Evolutionary conservation across 441 rosid species (phyloP), one percentile per base, ranked within the genome.

Genomic region (Jatropha multifida): DNA sequence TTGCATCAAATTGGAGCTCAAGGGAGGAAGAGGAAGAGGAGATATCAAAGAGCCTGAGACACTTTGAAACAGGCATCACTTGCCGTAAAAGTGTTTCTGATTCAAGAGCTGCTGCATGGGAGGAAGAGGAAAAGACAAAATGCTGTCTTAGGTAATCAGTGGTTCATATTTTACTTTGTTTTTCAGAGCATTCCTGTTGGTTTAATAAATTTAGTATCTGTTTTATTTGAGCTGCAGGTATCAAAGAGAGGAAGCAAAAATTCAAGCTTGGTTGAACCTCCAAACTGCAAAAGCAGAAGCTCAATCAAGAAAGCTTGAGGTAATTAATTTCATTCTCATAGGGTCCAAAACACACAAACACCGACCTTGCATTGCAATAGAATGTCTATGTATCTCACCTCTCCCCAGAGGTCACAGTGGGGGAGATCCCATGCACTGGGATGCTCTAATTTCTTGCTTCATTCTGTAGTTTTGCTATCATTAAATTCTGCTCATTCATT

Each of bases 251-350:
- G 98, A 95, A 84, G 97, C 96, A 51, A 90, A 86, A 80, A 93
- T 93, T 73, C 93, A 90, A 76, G 99, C 98, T 76, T 95, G 99
- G 98, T 80, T 95, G 79, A 92, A 90, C 76, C 97, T 93, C 42
- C 92, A 95, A 89, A 89, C 75, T 58, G 99, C 99, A 55, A 92
- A 95, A 86, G 96, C 98, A 32, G 97, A 95, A 85, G 98, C 99
- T 78, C 92, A 92, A 77, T 93, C 98, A 38, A 93, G 82, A 79
- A 93, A 92, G 83, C 96, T 95, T 7, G 99, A 95, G 96, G 99
- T 91, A 87, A 41, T 54, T 77, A 26, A 46, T 5, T 44, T 68
- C 46, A 55, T 69, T 72, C 11, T 49, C 4, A 69, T 48, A 44
- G 49, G 14, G 7, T 55, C 23, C 2, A 65, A 41, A 65, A 9